These are phyloP conservation scores for Metschnikowia proteae DNA, from an alignment of 805 yeast genomes.

Conservation along the genomic window DNA sequence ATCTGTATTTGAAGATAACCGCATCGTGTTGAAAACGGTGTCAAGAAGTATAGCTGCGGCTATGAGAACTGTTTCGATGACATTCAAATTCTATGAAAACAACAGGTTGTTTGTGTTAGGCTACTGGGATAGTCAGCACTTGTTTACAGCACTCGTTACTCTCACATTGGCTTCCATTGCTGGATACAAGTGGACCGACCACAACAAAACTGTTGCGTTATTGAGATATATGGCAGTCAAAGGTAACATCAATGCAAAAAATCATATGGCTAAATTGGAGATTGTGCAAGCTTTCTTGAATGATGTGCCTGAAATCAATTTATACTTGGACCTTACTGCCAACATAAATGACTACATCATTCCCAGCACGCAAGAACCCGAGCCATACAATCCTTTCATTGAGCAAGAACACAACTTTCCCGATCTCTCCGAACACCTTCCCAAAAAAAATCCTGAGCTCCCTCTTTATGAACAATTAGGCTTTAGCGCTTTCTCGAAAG, in stretches of 20 bases:
- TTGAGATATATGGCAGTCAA: slow-evolving; percentile 32
- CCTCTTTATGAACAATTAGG: slow-evolving; percentile 12
- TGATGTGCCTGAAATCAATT: slow-evolving; percentile 23
- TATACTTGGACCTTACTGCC: slow-evolving; percentile 17
- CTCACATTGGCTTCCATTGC: slow-evolving; percentile 24
- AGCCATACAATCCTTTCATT: slow-evolving; percentile 15
- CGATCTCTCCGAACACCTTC: not conserved
- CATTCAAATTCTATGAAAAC: slow-evolving; percentile 26
- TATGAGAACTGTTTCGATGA: slow-evolving; percentile 28
- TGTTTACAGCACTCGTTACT: slow-evolving; percentile 31
- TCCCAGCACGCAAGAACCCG: not conserved
- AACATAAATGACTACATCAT: slow-evolving; percentile 1
- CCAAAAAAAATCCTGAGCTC: not conserved
- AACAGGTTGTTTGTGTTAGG: slow-evolving; percentile 33
- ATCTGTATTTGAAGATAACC: slow-evolving; percentile 20
- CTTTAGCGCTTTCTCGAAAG: slow-evolving; percentile 6
- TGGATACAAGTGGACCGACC: slow-evolving; percentile 8
- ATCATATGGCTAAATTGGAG: slow-evolving; percentile 27
- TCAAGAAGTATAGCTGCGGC: slow-evolving; percentile 29
- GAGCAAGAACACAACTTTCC: slow-evolving; percentile 5
- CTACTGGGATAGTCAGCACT: slow-evolving; percentile 40
- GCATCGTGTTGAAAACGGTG: slow-evolving; percentile 25
- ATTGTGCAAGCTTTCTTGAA: slow-evolving; percentile 23
- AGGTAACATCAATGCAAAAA: slow-evolving; percentile 35
- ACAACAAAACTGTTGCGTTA: slow-evolving; percentile 22